Evolutionary conservation across 1,284 basidiomycete species (phyloP).

Genomic region (Trichosporon coremiiforme): DNA sequence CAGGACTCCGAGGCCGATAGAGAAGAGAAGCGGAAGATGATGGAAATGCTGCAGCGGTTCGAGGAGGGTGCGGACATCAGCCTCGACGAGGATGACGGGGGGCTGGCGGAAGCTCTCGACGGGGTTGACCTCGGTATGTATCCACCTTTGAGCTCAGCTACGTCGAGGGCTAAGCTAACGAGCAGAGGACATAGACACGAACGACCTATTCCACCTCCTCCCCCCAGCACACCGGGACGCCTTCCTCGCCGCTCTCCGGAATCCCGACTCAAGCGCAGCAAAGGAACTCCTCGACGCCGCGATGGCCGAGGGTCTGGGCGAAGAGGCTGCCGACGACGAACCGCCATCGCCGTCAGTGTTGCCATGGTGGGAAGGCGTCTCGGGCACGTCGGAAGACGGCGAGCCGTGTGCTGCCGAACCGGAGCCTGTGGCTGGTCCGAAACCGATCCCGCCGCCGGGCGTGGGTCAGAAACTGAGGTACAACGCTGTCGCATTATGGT

Average conservation of each 20-base stretch:
- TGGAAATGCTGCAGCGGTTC: slow-evolving; percentile 54
- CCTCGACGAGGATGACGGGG: slow-evolving; percentile 42
- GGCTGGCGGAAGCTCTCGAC: slow-evolving; percentile 39
- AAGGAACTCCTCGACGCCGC: slow-evolving; percentile 44
- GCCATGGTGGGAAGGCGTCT: slow-evolving; percentile 31
- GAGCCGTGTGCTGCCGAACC: slow-evolving; percentile 29
- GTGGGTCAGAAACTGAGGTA: slow-evolving; percentile 46
- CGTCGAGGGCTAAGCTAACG: no score
- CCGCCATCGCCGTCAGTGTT: slow-evolving; percentile 21
- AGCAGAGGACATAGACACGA: slow-evolving; percentile 51
- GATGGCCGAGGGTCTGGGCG: slow-evolving; percentile 27
- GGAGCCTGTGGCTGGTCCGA: slow-evolving; percentile 16
- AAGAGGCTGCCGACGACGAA: slow-evolving; percentile 22
- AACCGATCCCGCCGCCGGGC: slow-evolving; percentile 31
- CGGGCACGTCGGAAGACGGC: slow-evolving; percentile 17
- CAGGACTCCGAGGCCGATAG: slow-evolving; percentile 41
- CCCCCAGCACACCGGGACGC: slow-evolving; percentile 49
- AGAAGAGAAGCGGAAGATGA: slow-evolving; percentile 52
- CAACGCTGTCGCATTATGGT: slow-evolving; percentile 52
- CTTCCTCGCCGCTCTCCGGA: slow-evolving; percentile 46
- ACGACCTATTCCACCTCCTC: slow-evolving; percentile 50
- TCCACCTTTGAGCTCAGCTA: no score
- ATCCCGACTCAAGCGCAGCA: slow-evolving; percentile 47
- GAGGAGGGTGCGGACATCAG: slow-evolving; percentile 43
- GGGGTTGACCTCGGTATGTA: slow-evolving; percentile 50